Base-by-base conservation (phyloP, 768 basidiomycete genomes). In the Grammothele lineata region DNA sequence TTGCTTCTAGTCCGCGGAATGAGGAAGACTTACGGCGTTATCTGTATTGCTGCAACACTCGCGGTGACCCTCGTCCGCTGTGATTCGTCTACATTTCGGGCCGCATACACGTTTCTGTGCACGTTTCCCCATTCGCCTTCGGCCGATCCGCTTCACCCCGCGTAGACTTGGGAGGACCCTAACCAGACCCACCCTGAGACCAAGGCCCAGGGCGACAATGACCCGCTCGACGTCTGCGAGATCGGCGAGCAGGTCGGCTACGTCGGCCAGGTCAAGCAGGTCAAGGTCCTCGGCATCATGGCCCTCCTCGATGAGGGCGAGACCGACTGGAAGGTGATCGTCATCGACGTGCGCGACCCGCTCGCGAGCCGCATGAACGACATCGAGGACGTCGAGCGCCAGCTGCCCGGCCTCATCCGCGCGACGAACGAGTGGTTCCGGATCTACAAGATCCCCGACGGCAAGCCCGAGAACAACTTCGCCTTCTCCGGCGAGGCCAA, bases 281-380 rank as follows among this genome's bases (percentile, higher is more conserved):
- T 99, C 81, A 99, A 99, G 77, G 89, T 99, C 56, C 90, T 99
- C 62, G 96, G 96, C 53, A 95, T 98, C 81, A 98, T 98, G 95
- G 96, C 96, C 48, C 78, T 98, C 48, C 85, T 98, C 57, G 96
- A 99, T 65, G 96, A 98, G 67, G 96, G 96, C 60, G 96, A 98
- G 76, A 98, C 96, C 56, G 96, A 98, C 76, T 99, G 96, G 96
- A 99, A 99, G 72, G 90, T 99, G 73, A 82, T 99, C 69, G 96
- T 95, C 65, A 92, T 98, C 56, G 96, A 98, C 66, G 80, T 96
- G 53, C 80, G 82, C 57, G 96, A 98, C 66, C 95, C 96, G 35
- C 85, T 98, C 51, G 96, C 96, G 14, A 76, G 88, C 64, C 91
- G 95, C 70, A 79, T 99, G 63, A 99, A 98, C 70, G 96, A 99